Percentiles rank a stretch among this genome's conserved stretches.
Evolutionary conservation across 257 asterid species (phyloP).

Genomic region (Cinchona pubescens): DNA sequence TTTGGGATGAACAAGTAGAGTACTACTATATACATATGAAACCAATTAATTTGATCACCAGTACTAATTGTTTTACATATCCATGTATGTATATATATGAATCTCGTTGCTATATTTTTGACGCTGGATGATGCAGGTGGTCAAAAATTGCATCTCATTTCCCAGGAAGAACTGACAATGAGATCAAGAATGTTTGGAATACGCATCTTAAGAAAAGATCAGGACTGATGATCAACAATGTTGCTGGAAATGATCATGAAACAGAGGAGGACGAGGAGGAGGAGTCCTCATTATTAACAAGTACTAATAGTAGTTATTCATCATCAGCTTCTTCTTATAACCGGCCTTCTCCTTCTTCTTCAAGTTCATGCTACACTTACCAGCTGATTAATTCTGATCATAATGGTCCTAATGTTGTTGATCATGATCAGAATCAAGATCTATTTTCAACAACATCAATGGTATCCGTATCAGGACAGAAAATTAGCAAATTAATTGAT

Average conservation of each 20-base stretch:
- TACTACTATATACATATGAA: no score
- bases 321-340: no score
- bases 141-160: constrained; percentile 67
- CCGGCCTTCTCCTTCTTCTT: constrained; percentile 28
- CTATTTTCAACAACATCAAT: not conserved
- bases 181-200: constrained; percentile 83
- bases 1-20: constrained; percentile 68
- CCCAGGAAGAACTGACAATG: constrained; percentile 85
- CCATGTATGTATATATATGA: no score
- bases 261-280: no score
- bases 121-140: constrained; percentile 80
- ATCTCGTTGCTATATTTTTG: no score
- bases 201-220: constrained; percentile 67
- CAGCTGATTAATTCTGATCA: constrained; percentile 9
- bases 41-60: no score
- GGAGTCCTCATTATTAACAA: no score
- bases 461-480: not conserved
- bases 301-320: no score
- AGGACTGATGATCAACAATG: constrained; percentile 10
- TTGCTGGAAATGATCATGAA: not conserved
- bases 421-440: not conserved
- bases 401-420: not conserved
- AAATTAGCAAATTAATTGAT: not conserved
- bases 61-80: no score
- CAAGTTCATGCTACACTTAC: constrained; percentile 24